Conservation (phyloP, 441 rosid genomes). For the Brassica hybrid region DNA sequence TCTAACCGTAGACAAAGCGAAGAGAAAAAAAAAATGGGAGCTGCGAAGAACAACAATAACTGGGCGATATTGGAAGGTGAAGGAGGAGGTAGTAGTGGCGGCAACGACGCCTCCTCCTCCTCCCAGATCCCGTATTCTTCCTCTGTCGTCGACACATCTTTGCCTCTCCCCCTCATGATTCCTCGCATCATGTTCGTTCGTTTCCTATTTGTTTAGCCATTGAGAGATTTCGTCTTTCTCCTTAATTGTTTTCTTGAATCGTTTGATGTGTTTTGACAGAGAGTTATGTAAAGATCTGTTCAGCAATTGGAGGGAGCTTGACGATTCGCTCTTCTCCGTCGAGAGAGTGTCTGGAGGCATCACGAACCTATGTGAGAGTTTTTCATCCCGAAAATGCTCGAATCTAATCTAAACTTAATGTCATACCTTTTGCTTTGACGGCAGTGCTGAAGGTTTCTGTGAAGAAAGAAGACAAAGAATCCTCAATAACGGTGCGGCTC, state of each 20-base stretch:
- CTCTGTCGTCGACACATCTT: conserved; percentile 59
- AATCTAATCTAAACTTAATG: not conserved
- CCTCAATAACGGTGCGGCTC: conserved; percentile 74
- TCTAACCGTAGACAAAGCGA: not conserved
- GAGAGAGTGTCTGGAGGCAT: conserved; percentile 94
- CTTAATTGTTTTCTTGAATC: not conserved
- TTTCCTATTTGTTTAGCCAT: not conserved
- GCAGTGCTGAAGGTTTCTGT: conserved; percentile 90
- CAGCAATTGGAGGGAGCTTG: conserved; percentile 70
- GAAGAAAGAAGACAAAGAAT: conserved; percentile 53
- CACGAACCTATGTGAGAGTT: conserved; percentile 89
- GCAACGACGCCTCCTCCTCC: conserved; percentile 10
- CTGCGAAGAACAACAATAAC: conserved; percentile 49
- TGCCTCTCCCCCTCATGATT: conserved; percentile 54
- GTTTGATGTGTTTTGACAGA: too few species aligned
- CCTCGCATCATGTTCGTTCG: conserved; percentile 68
- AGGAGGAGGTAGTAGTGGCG: conserved; percentile 28
- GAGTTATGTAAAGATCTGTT: conserved; percentile 88
- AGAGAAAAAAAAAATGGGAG: conserved; percentile 49
- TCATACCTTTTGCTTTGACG: conserved; percentile 3
- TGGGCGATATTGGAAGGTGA: conserved; percentile 50
- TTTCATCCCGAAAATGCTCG: not conserved
- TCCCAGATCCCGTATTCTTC: conserved; percentile 50
- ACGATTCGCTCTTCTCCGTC: conserved; percentile 70
- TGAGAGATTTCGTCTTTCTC: not conserved